Conservation (phyloP, 495 filamentous ascomycete genomes). For the Schizothecium vesticola region DNA sequence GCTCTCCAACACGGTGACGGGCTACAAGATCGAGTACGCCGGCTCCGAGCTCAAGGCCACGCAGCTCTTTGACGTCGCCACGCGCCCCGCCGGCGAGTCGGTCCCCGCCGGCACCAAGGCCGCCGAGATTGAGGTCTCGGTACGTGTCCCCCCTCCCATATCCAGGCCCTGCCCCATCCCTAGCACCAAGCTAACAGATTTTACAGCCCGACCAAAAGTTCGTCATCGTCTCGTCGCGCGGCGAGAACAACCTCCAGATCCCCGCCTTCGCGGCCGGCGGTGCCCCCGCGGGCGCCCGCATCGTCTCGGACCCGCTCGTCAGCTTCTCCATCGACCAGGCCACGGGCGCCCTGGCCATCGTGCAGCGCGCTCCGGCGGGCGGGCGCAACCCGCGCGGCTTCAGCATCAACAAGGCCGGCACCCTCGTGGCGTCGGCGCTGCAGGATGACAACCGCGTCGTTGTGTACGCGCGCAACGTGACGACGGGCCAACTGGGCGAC, state of each 20-base stretch:
- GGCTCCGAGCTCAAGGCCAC: conserved; percentile 39
- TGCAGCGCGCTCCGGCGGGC: conserved; percentile 48
- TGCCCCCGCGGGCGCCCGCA: conserved; percentile 22
- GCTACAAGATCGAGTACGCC: conserved; percentile 52
- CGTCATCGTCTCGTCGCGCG: conserved; percentile 60
- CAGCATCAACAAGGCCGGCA: conserved; percentile 55
- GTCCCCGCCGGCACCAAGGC: conserved; percentile 41
- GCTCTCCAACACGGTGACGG: conserved; percentile 51
- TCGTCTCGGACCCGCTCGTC: conserved; percentile 39
- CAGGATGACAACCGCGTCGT: conserved; percentile 56
- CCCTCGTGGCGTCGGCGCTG: conserved; percentile 55
- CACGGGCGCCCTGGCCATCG: conserved; percentile 48
- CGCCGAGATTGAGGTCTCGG: conserved; percentile 55
- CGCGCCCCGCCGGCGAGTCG: conserved; percentile 36
- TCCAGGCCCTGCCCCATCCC: not conserved
- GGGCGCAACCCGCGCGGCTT: conserved; percentile 60
- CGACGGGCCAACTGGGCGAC: conserved; percentile 51
- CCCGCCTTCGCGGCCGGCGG: conserved; percentile 39
- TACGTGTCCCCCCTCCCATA: conserved; percentile 29
- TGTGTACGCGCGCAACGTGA: conserved; percentile 50
- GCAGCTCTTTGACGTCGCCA: conserved; percentile 34
- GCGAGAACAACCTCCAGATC: conserved; percentile 47
- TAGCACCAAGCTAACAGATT: not conserved
- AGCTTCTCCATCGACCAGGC: conserved; percentile 39
- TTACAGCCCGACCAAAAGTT: conserved; percentile 51